These are phyloP conservation scores for Quercus gilva DNA, from an alignment of 306 rosid species.

Conservation along the genomic window DNA sequence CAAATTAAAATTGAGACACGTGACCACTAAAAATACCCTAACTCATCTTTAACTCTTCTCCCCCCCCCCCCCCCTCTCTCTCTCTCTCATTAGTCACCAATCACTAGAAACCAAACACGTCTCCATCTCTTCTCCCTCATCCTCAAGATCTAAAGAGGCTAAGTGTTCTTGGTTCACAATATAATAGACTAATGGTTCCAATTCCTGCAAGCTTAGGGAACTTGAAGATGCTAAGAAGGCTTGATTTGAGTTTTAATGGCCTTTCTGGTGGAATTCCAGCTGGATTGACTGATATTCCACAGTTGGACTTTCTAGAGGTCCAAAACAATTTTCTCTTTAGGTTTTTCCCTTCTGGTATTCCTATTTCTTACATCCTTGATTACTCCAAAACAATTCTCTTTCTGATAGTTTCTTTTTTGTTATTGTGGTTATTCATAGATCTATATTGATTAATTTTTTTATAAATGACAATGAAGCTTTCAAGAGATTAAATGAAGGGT, in stretches of 20 bases:
- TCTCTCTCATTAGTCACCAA: too few species aligned
- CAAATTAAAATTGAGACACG: too few species aligned
- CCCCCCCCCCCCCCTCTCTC: too few species aligned
- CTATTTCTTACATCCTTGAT: slow-evolving; percentile 1
- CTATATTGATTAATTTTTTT: slow-evolving; percentile 22
- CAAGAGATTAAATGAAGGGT: slow-evolving; percentile 59
- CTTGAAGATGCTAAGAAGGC: slow-evolving; percentile 48
- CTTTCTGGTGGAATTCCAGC: slow-evolving; percentile 62
- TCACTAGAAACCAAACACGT: too few species aligned
- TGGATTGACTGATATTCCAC: slow-evolving; percentile 30
- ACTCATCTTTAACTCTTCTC: too few species aligned
- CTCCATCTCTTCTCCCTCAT: too few species aligned
- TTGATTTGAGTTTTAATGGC: slow-evolving; percentile 79
- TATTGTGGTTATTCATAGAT: neutral
- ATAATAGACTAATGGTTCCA: slow-evolving; percentile 61
- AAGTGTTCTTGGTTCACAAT: slow-evolving; percentile 63
- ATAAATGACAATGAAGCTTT: slow-evolving; percentile 49
- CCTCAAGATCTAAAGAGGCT: slow-evolving; percentile 45
- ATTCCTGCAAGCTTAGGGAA: slow-evolving; percentile 70
- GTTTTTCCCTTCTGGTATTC: slow-evolving; percentile 65
- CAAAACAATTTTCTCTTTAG: slow-evolving; percentile 78
- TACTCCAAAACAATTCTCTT: neutral
- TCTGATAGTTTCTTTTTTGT: neutral
- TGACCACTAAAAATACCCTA: too few species aligned
- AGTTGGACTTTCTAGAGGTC: slow-evolving; percentile 54